Evolutionary conservation across 768 basidiomycete genomes (phyloP), one percentile per base, ranked within the genome.

Genomic region (Rhodotorula toruloides): DNA sequence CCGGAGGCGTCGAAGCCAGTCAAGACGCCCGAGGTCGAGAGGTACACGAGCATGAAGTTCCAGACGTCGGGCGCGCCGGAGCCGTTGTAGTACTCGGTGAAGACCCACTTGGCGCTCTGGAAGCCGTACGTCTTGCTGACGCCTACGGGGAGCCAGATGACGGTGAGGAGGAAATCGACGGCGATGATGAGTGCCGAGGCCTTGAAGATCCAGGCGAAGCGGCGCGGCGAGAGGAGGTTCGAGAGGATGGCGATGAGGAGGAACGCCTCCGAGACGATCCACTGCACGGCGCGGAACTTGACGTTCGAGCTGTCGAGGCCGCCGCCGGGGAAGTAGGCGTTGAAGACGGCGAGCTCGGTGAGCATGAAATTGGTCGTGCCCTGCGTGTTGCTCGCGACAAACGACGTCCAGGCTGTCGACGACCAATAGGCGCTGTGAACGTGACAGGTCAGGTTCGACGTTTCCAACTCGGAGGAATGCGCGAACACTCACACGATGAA

Each of bases 351-450:
- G 36, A 92, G 78, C 73, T 90, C 86, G 22, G 91, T 91, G 27
- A 91, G 86, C 50, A 96, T 83, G 76, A 90, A 93, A 77, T 94
- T 91, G 50, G 91, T 89, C 3, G 90, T 86, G 4, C 87, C 91
- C 80, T 91, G 90, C 64, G 88, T 90, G 74, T 90, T 92, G 34
- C 87, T 84, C 14, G 91, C 91, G 46, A 85, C 82, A 72, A 92
- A 94, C 0, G 91, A 93, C 84, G 91, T 91, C 91, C 91, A 94
- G n/a, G 91, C 91, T 2, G 90, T 91, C 63, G 86, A 87, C 21
- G 89, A 82, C 91, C 91, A 94, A 88, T 89, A 94, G 37, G 91
- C 91, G 22, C 67, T 68, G 58, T 11, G 54, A 70, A 53, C 42
- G 49, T 49, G 21, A 8, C n/a, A 22, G 29, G 12, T 55, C 2